These are phyloP conservation scores for Neurospora sublineolata DNA, from an alignment of 495 filamentous ascomycete genomes.

Conservation along the genomic window DNA sequence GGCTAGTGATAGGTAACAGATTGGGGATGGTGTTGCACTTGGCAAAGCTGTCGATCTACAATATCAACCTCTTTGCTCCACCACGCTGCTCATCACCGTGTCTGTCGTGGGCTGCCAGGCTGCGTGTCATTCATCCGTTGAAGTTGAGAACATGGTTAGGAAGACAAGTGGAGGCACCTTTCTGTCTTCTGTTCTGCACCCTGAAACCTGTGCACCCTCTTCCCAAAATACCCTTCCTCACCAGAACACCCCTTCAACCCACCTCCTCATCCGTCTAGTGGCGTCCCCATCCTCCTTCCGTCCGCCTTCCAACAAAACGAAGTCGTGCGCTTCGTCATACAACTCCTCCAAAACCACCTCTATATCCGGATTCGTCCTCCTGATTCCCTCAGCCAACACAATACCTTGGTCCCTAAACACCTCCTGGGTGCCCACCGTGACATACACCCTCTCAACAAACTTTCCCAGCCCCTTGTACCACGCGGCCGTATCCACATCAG, in stretches of 20 bases:
- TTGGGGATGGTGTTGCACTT: too few species aligned
- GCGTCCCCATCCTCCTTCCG: conserved; percentile 8
- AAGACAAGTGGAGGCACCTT: too few species aligned
- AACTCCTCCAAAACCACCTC: conserved; percentile 8
- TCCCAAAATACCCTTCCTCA: background rate
- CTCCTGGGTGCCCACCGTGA: conserved; percentile 17
- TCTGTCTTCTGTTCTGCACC: background rate
- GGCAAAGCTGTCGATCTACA: too few species aligned
- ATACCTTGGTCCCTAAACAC: conserved; percentile 13
- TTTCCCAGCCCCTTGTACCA: conserved; percentile 16
- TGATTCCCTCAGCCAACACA: conserved; percentile 6
- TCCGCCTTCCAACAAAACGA: conserved; percentile 14
- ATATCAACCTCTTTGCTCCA: too few species aligned
- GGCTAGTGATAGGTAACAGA: background rate
- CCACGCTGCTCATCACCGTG: too few species aligned
- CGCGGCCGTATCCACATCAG: conserved; percentile 10
- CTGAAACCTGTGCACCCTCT: background rate
- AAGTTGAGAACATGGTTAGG: too few species aligned
- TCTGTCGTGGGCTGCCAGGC: too few species aligned
- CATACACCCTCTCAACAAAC: conserved; percentile 8
- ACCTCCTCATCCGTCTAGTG: conserved; percentile 13
- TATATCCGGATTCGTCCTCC: conserved; percentile 1
- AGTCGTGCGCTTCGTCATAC: conserved; percentile 15
- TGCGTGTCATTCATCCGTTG: too few species aligned
- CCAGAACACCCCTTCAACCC: conserved; percentile 8